Evolutionary conservation across 2,329 filamentous ascomycete species (phyloP).

Genomic region (Xylariaceae sp.): DNA sequence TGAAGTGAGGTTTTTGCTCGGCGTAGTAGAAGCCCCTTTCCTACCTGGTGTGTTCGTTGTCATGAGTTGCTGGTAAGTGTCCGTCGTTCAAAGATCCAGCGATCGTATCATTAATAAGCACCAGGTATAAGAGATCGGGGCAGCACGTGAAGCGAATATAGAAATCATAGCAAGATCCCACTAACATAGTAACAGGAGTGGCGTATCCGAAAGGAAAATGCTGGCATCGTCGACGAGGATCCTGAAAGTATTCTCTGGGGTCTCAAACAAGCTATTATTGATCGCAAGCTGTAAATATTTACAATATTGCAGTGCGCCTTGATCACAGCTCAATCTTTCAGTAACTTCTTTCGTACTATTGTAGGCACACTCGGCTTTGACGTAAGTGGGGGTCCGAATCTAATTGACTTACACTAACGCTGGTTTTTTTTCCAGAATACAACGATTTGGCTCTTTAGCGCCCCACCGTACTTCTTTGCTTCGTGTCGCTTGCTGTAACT

Average conservation of each 20-base stretch:
- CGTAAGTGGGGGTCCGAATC: background rate
- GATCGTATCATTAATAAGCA: background rate
- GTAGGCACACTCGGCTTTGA: background rate
- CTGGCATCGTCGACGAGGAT: background rate
- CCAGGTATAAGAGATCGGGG: background rate
- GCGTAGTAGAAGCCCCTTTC: background rate
- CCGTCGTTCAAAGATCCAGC: too few relatives aligned
- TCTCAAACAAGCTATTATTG: background rate
- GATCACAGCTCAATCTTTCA: background rate
- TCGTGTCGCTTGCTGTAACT: background rate
- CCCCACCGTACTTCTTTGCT: background rate
- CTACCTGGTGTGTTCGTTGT: background rate
- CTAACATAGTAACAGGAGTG: background rate
- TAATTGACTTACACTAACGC: background rate
- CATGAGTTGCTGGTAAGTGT: background rate
- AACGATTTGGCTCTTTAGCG: background rate
- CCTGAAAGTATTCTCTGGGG: background rate
- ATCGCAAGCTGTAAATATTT: background rate
- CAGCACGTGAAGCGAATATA: too few relatives aligned
- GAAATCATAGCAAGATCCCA: too few relatives aligned
- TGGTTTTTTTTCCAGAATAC: background rate
- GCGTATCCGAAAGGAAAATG: background rate
- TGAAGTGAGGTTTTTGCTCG: background rate
- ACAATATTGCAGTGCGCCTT: background rate
- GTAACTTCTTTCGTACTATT: background rate